These are phyloP conservation scores for Sorghum bicolor DNA, from an alignment of 176 grass and related monocot species.

Conservation along the genomic window Sorghum_bicolor_NCBIv3 NC_012870.2:5159001-5159500, in stretches of 20 bases:
- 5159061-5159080: neutral
- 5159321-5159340: conserved; percentile 1
- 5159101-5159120: neutral
- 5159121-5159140: neutral
- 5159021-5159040: conserved; percentile 5
- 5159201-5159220: neutral
- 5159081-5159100: neutral
- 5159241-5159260: neutral
- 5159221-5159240: neutral
- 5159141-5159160: neutral
- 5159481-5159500: too few species aligned
- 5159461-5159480: too few species aligned
- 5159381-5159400: neutral
- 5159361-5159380: neutral
- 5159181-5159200: neutral
- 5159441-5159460: too few species aligned
- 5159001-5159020: neutral
- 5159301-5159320: neutral
- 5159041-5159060: neutral
- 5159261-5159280: neutral
- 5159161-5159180: neutral
- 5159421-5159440: too few species aligned
- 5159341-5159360: conserved; percentile 2
- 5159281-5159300: neutral
- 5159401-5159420: neutral